Evolutionary conservation across 1,139 yeast genomes (phyloP), one percentile per base, ranked within the genome.

Genomic region (Maudiozyma humilis): DNA sequence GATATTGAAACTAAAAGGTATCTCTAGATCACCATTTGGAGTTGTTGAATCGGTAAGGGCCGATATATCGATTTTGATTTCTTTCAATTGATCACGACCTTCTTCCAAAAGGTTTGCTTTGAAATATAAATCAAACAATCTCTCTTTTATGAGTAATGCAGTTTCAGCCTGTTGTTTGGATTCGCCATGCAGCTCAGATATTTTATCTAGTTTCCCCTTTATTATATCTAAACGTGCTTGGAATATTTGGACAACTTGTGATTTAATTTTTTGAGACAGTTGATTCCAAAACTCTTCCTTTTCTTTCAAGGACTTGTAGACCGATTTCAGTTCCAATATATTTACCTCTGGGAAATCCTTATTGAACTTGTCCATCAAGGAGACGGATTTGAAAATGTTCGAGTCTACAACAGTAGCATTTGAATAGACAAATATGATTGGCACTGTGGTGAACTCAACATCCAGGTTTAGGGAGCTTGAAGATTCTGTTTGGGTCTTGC

Each of bases 261-360:
- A 39, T 36, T 59, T 59, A 32, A 62, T 40, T 16, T 50, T 47
- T 12, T 51, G 44, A 27, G 56, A 45, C 27, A 59, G 42, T 20
- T 55, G 53, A 32, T 40, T 46, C 65, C 65, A 60, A 37, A 60
- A 60, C 10, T 53, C 57, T 7, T 51, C 51, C 41, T 53, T 58
- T 31, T 59, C 64, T 20, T 47, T 50, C 4, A 54, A 53, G 2
- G 64, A 60, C 39, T 54, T 60, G 42, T 62, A 62, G 15, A 62
- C 61, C 15, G 65, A 55, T 48, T 54, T 58, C n/a, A 60, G 44
- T 41, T 60, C 64, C 15, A 58, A 38, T 4, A 55, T 51, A 23
- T 50, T 52, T 0, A 56, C 50, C 5, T 45, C 48, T 3, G 65
- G 63, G 44, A 62, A 63, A 44, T 63, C 64, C 32, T 60, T 60